Evolutionary conservation across 129 eudicot genomes (phyloP).

Genomic region (Chrysanthemum lavandulifolium): DNA sequence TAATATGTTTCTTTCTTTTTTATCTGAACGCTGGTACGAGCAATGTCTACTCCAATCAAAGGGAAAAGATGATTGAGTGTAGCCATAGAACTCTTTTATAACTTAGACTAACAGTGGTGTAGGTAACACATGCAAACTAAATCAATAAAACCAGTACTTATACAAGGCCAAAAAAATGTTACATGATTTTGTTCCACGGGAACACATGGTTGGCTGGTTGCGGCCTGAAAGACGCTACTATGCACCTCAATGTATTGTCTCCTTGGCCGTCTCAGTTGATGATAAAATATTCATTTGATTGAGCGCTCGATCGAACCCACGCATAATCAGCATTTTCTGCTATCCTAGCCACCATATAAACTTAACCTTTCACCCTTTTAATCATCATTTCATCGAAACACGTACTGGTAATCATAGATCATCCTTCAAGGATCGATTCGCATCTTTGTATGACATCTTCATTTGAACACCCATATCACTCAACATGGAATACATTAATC

Average conservation of each 20-base stretch:
- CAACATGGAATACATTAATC: too few species aligned
- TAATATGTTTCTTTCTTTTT: neutral
- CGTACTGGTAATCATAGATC: neutral
- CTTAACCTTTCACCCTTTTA: neutral
- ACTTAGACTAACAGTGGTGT: neutral
- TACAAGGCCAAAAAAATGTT: too few species aligned
- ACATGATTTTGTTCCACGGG: neutral
- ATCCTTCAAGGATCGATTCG: conserved; percentile 14
- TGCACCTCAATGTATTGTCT: neutral
- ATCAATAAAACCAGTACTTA: too few species aligned
- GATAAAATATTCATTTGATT: conserved; percentile 8
- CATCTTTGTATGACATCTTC: conserved; percentile 43
- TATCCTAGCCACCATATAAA: neutral
- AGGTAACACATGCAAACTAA: neutral
- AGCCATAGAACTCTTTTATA: conserved; percentile 9
- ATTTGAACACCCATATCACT: conserved; percentile 32
- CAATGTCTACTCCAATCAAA: neutral
- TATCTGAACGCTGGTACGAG: neutral
- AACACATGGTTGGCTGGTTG: neutral
- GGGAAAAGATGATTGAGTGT: neutral
- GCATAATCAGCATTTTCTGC: neutral
- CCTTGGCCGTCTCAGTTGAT: conserved; percentile 4
- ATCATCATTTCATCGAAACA: neutral
- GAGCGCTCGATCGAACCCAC: neutral
- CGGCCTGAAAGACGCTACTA: neutral